A percentile compares a stretch with the other conserved stretches of the same genome.
These are phyloP conservation scores for Rhizoclosmatium hyalinum DNA, from an alignment of 371 early-diverging fungal genomes.

Conservation along the genomic window DNA sequence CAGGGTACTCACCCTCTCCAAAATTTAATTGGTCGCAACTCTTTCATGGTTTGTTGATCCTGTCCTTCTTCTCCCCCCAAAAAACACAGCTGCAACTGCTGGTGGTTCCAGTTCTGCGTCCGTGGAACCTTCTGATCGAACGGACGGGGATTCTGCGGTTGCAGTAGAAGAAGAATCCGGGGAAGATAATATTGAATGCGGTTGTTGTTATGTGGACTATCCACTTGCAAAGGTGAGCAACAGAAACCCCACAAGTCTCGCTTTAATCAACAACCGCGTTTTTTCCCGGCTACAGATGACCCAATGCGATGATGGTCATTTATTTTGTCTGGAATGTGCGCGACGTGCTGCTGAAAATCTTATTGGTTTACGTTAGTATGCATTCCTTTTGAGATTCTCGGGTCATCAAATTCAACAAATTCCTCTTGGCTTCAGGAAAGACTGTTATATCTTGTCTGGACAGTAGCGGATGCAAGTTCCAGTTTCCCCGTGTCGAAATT, in stretches of 20 bases:
- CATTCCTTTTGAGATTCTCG: background rate
- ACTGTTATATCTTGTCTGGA: conserved; percentile 57
- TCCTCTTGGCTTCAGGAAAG: conserved; percentile 26
- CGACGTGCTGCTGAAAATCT: conserved; percentile 50
- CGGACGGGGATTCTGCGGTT: background rate
- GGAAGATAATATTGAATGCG: conserved; percentile 32
- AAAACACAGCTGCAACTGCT: too few species aligned
- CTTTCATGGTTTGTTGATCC: too few species aligned
- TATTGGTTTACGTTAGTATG: conserved; percentile 49
- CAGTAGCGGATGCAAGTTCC: conserved; percentile 45
- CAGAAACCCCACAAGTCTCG: too few species aligned
- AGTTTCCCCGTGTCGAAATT: conserved; percentile 49
- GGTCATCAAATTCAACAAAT: background rate
- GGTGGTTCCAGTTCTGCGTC: background rate
- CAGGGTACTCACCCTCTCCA: background rate
- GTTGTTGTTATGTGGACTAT: conserved; percentile 35
- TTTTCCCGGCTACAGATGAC: conserved; percentile 33
- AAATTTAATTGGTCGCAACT: too few species aligned
- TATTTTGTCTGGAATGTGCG: conserved; percentile 59
- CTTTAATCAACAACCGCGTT: too few species aligned
- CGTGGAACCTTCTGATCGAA: background rate
- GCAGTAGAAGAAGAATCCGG: conserved; percentile 5
- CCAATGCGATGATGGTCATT: conserved; percentile 59
- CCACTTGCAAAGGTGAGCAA: conserved; percentile 14
- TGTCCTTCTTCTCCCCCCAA: too few species aligned